phyloP scores from a whole-genome alignment of 352 stramenopile species.

The Plasmopara muralis region DNA sequence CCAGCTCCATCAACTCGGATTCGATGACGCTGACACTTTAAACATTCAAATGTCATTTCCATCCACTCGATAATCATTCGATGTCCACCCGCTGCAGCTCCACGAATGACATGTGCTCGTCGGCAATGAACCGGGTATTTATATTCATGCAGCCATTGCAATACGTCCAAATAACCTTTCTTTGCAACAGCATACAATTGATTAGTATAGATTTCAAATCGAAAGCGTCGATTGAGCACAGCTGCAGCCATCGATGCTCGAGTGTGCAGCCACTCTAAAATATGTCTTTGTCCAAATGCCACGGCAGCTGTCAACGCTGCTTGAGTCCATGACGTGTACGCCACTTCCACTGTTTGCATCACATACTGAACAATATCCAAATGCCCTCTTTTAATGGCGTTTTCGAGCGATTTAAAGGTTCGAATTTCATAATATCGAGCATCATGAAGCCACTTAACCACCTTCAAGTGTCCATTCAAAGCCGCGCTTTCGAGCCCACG shows the following conservation, averaged over 20 bases:
- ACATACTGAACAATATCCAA: constrained; percentile 35
- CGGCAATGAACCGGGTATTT: constrained; percentile 24
- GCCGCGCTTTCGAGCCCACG: constrained; percentile 31
- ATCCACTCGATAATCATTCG: constrained; percentile 26
- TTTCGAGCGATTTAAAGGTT: constrained; percentile 31
- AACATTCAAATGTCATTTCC: constrained; percentile 16
- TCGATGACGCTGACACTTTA: constrained; percentile 21
- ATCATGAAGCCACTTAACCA: constrained; percentile 34
- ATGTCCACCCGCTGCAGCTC: constrained; percentile 18
- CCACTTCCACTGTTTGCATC: constrained; percentile 29
- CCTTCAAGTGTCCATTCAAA: constrained; percentile 26
- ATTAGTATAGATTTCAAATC: constrained; percentile 25
- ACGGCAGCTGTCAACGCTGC: constrained; percentile 25
- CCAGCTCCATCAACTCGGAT: constrained; percentile 30
- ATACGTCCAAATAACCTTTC: constrained; percentile 21
- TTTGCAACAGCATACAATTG: constrained; percentile 23
- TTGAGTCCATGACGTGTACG: constrained; percentile 31
- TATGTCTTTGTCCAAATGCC: constrained; percentile 17
- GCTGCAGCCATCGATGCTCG: constrained; percentile 10
- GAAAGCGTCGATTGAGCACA: constrained; percentile 14
- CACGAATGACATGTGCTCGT: constrained; percentile 27
- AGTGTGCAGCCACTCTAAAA: constrained; percentile 34
- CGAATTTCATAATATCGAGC: constrained; percentile 31
- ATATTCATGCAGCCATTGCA: constrained; percentile 27
- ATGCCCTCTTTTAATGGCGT: constrained; percentile 34